A percentile compares a stretch with the other conserved stretches of the same genome.
Evolutionary conservation across 2,329 filamentous ascomycete genomes (phyloP).

Genomic region (Ilyonectria sp.): DNA sequence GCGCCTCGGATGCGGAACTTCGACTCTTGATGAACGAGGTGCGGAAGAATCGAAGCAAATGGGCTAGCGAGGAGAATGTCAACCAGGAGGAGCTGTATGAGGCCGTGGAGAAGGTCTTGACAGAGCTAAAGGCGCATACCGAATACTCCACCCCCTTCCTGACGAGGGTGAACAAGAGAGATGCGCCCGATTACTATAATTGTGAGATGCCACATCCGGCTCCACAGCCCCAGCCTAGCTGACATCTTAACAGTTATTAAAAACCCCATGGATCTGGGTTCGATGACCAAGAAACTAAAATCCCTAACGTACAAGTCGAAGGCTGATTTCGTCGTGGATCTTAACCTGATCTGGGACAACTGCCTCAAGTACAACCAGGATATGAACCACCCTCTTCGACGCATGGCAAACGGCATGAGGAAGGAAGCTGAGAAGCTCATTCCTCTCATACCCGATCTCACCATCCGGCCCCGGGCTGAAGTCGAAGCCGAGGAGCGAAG

Average conservation of each 20-base stretch:
- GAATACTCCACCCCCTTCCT: conserved; percentile 98
- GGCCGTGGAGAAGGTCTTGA: conserved; percentile 95
- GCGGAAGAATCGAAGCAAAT: conserved; percentile 97
- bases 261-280: conserved; percentile 96
- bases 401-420: conserved; percentile 96
- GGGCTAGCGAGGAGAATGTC: conserved; percentile 97
- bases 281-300: conserved; percentile 98
- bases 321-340: conserved; percentile 92
- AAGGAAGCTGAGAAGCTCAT: conserved; percentile 98
- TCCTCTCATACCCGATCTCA: conserved; percentile 92
- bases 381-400: conserved; percentile 86
- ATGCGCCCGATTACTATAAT: conserved; percentile 95
- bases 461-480: conserved; percentile 91
- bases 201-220: conserved; percentile 69
- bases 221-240: conserved; percentile 29
- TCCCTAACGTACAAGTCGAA: conserved; percentile 87
- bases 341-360: conserved; percentile 97
- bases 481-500: conserved; percentile 91
- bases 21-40: conserved; percentile 97
- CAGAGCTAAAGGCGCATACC: conserved; percentile 96
- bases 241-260: conserved; percentile 79
- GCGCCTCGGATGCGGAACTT: conserved; percentile 92
- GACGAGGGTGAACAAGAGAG: conserved; percentile 94
- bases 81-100: conserved; percentile 99
- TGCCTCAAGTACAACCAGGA: conserved; percentile 97